A percentile compares a stretch with the other conserved stretches of the same genome.
Evolutionary conservation across 768 basidiomycete species (phyloP).

Genomic region (Phanerochaete carnosa): DNA sequence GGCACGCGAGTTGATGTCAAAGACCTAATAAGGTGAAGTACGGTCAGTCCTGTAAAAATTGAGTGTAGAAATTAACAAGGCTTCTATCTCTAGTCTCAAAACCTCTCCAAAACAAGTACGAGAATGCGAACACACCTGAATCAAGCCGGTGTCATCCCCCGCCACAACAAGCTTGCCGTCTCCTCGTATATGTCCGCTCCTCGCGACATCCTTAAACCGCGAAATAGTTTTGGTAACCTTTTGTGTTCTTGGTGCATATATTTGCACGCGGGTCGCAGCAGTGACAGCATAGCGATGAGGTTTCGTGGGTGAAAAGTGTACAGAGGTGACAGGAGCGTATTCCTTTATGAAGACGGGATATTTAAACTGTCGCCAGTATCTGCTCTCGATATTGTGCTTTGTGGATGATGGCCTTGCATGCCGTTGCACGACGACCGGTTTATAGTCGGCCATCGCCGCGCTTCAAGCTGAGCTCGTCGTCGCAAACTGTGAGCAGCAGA

Average conservation of each 20-base stretch:
- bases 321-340: slow-evolving; percentile 91
- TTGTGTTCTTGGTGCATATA: slow-evolving; percentile 95
- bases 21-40: slow-evolving; percentile 49
- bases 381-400: slow-evolving; percentile 70
- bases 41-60: neutral
- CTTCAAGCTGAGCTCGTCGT: slow-evolving; percentile 6
- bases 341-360: slow-evolving; percentile 95
- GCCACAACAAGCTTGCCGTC: slow-evolving; percentile 96
- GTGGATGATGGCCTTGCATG: slow-evolving; percentile 55
- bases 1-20: slow-evolving; percentile 88
- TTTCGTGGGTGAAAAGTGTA: slow-evolving; percentile 84
- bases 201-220: slow-evolving; percentile 93
- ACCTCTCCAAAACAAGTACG: neutral
- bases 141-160: slow-evolving; percentile 89
- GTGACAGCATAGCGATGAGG: slow-evolving; percentile 97
- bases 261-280: slow-evolving; percentile 88
- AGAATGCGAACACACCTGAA: slow-evolving; percentile 48
- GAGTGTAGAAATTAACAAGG: neutral
- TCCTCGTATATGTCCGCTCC: slow-evolving; percentile 81
- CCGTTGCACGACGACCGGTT: slow-evolving; percentile 62
- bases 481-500: slow-evolving; percentile 7
- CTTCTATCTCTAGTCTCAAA: slow-evolving; percentile 8
- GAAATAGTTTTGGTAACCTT: slow-evolving; percentile 96
- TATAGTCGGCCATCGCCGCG: slow-evolving; percentile 64
- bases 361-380: slow-evolving; percentile 86